Evolutionary conservation across 2,329 filamentous ascomycete genomes (phyloP).

Genomic region (Penicillium sp.): DNA sequence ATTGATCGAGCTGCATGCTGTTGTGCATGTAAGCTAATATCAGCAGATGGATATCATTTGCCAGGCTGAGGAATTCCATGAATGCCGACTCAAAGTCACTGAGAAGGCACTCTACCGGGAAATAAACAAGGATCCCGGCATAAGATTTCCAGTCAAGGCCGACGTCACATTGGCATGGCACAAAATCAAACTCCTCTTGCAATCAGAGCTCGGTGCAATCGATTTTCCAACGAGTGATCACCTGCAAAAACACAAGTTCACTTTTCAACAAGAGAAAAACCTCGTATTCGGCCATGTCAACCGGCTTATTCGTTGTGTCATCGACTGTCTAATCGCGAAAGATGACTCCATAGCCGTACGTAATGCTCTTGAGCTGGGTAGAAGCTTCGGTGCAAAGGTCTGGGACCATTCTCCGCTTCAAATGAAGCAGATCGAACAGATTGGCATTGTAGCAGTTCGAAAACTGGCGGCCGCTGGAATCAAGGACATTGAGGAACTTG

Average conservation of each 20-base stretch:
- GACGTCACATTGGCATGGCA: constrained; percentile 61
- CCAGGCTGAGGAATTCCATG: constrained; percentile 65
- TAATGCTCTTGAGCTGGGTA: constrained; percentile 68
- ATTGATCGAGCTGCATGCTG: neutral
- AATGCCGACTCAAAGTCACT: constrained; percentile 62
- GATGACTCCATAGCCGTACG: constrained; percentile 62
- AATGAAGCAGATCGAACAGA: constrained; percentile 72
- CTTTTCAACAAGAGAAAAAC: constrained; percentile 56
- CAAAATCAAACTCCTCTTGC: constrained; percentile 73
- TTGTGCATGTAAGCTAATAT: constrained; percentile 7
- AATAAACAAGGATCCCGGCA: constrained; percentile 62
- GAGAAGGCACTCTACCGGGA: constrained; percentile 67
- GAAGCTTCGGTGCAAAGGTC: constrained; percentile 65
- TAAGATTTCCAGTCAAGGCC: constrained; percentile 66
- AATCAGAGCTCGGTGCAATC: constrained; percentile 63
- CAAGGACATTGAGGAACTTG: constrained; percentile 64
- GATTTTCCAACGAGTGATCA: constrained; percentile 58
- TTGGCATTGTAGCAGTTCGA: constrained; percentile 69
- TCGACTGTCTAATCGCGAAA: constrained; percentile 61
- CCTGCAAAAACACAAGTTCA: constrained; percentile 48
- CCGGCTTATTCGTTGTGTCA: constrained; percentile 66
- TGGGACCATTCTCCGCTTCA: constrained; percentile 82
- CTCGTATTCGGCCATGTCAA: constrained; percentile 63
- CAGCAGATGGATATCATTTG: constrained; percentile 59
- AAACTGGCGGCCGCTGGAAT: constrained; percentile 69